These are phyloP conservation scores for Podila epicladia DNA, from an alignment of 192 early-diverging fungal genomes.

Conservation along the genomic window DNA sequence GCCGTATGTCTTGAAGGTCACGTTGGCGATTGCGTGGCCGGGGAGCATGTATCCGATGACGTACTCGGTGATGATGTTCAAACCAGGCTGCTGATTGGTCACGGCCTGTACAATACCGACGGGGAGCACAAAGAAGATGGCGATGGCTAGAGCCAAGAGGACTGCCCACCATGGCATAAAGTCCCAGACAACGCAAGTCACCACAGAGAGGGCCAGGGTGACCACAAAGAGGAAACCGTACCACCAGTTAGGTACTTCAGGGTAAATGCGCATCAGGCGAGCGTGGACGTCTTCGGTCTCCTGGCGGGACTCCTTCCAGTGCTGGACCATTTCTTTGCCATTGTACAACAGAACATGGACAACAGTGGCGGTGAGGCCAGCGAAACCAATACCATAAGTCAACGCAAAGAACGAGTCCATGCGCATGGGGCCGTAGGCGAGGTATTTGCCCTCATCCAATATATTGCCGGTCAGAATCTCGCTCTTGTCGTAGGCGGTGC, in stretches of 20 bases:
- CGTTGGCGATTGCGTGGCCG: slow-evolving; percentile 80
- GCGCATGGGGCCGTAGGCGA: slow-evolving; percentile 48
- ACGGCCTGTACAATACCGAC: slow-evolving; percentile 83
- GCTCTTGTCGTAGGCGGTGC: too few relatives aligned
- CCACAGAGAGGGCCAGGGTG: slow-evolving; percentile 51
- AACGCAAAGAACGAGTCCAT: slow-evolving; percentile 8
- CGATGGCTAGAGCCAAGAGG: slow-evolving; percentile 61
- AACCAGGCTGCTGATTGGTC: slow-evolving; percentile 57
- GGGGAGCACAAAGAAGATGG: slow-evolving; percentile 74
- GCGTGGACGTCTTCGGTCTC: slow-evolving; percentile 68
- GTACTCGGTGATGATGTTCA: slow-evolving; percentile 82
- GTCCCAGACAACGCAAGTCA: slow-evolving; percentile 55
- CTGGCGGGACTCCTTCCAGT: slow-evolving; percentile 39
- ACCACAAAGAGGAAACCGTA: slow-evolving; percentile 59
- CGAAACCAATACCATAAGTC: slow-evolving; percentile 59
- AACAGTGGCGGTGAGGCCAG: slow-evolving; percentile 61
- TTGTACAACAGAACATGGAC: slow-evolving; percentile 70
- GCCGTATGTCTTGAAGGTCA: slow-evolving; percentile 85
- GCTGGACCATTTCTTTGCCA: slow-evolving; percentile 69
- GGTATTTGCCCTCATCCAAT: slow-evolving; percentile 41
- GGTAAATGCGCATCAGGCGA: slow-evolving; percentile 70
- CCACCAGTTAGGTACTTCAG: slow-evolving; percentile 69
- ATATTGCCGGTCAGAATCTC: background rate
- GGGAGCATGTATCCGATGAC: slow-evolving; percentile 81
- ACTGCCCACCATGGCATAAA: slow-evolving; percentile 80